Base-by-base conservation (phyloP, 2,329 filamentous ascomycete species). In the Fusarium sp. region DNA sequence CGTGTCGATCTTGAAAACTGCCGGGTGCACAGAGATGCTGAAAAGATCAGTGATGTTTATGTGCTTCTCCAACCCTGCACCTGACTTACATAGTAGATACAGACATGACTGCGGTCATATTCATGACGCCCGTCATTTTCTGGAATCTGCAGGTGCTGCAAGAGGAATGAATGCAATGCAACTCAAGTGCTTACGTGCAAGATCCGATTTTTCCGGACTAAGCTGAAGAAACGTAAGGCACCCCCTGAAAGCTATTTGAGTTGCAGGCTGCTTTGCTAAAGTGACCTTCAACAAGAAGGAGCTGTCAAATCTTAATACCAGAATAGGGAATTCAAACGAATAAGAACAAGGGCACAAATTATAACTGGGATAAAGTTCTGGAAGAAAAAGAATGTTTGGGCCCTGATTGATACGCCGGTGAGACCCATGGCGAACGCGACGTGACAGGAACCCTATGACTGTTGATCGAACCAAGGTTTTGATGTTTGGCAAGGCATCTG, bases 361-460 rank as follows among this genome's bases (percentile, higher is more conserved):
- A 54, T 45, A 45, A 19, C 25, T 25, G 39, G 62, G 43, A 54
- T 53, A 65, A 65, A 30, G 61, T 70, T 70, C 67, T 70, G 63
- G 67, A 70, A 70, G 58, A 43, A 70, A 65, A 70, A 57, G 51
- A 59, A 71, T 55, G 28, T 45, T 48, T 16, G 41, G 39, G 49
- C 52, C 67, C 67, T 57, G 50, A 53, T 42, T n/a, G 55, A 59
- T 37, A 46, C 31, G 39, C 31, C 16, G 45, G 62, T 50, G 57
- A 59, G 53, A 67, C 57, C 44, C 49, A 52, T 41, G n/a, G 23
- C 49, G 49, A 52, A 34, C 18, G 26, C 49, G 34, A 52, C n/a
- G 10, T 52, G 10, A 56, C 39, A 57, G 43, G 63, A 65, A 49
- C 56, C 58, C 51, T 43, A 51, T 54, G 45, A 19, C 18, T 14